These are phyloP conservation scores for Wickerhamiella musiphila DNA, from an alignment of 805 yeast genomes.

Conservation along the genomic window DNA sequence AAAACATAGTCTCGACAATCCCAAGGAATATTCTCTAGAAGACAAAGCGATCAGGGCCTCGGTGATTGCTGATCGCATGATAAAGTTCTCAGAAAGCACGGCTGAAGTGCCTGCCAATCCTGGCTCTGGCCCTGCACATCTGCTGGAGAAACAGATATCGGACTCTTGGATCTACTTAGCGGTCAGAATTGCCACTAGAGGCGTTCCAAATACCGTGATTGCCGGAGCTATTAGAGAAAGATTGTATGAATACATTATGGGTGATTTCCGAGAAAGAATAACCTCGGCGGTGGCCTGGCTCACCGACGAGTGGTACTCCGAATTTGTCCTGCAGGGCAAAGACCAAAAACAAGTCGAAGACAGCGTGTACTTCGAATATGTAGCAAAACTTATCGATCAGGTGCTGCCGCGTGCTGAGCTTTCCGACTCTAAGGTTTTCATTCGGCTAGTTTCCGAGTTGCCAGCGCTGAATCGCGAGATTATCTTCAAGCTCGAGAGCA, in stretches of 20 bases:
- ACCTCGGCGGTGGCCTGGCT: conserved; percentile 80
- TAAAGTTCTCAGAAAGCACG: conserved; percentile 22
- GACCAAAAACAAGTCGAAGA: conserved; percentile 76
- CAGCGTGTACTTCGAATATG: conserved; percentile 43
- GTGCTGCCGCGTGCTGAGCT: conserved; percentile 73
- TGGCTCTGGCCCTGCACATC: conserved; percentile 16
- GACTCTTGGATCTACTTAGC: conserved; percentile 65
- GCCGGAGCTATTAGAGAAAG: conserved; percentile 47
- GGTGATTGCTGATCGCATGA: conserved; percentile 7
- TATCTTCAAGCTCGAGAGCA: conserved; percentile 46
- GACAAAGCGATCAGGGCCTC: not conserved
- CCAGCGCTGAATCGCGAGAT: conserved; percentile 54
- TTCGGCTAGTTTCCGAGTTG: conserved; percentile 70
- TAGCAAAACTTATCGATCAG: conserved; percentile 53
- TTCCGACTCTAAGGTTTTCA: conserved; percentile 60
- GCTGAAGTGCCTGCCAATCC: not conserved
- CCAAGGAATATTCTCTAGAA: not conserved
- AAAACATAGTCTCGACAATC: not conserved
- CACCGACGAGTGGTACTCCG: conserved; percentile 83
- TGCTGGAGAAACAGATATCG: conserved; percentile 37
- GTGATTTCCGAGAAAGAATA: conserved; percentile 51
- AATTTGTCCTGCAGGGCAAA: conserved; percentile 54
- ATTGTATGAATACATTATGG: conserved; percentile 54
- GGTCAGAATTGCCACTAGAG: conserved; percentile 69
- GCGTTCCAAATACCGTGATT: conserved; percentile 26